A percentile compares a stretch with the other conserved stretches of the same genome.
Evolutionary conservation across 768 basidiomycete genomes (phyloP).

Genomic region (Xerocomus spinulosus): DNA sequence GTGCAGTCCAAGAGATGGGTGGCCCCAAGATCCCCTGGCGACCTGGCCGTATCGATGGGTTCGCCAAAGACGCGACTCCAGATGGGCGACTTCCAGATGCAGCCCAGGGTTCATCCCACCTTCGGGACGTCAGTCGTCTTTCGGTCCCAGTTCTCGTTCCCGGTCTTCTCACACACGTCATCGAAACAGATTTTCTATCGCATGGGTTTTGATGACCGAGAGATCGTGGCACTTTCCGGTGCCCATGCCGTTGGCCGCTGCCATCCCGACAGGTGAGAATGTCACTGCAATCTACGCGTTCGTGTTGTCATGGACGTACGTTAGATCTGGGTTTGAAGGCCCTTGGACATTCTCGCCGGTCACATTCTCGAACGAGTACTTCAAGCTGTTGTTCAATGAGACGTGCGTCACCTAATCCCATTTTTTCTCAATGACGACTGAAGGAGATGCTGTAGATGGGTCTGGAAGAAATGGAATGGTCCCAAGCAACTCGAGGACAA

Average conservation of each 20-base stretch:
- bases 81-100: slow-evolving; percentile 92
- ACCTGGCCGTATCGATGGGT: slow-evolving; percentile 87
- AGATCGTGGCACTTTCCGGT: slow-evolving; percentile 92
- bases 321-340: slow-evolving; percentile 74
- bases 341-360: slow-evolving; percentile 96
- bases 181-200: slow-evolving; percentile 57
- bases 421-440: not conserved
- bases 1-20: slow-evolving; percentile 87
- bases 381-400: slow-evolving; percentile 81
- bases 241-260: slow-evolving; percentile 96
- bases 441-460: slow-evolving; percentile 48
- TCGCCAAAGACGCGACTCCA: slow-evolving; percentile 67
- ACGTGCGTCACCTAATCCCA: slow-evolving; percentile 42
- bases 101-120: slow-evolving; percentile 74
- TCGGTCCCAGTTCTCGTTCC: not conserved
- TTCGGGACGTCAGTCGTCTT: slow-evolving; percentile 57
- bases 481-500: slow-evolving; percentile 95
- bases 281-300: not conserved
- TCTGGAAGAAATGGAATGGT: slow-evolving; percentile 94
- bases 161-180: not conserved
- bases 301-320: not conserved
- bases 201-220: slow-evolving; percentile 93
- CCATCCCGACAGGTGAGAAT: slow-evolving; percentile 67
- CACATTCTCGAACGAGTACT: slow-evolving; percentile 83
- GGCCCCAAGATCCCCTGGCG: slow-evolving; percentile 94